Evolutionary conservation across 2,329 filamentous ascomycete genomes (phyloP), one percentile per base, ranked within the genome.

Genomic region (Delphinella strobiligena): DNA sequence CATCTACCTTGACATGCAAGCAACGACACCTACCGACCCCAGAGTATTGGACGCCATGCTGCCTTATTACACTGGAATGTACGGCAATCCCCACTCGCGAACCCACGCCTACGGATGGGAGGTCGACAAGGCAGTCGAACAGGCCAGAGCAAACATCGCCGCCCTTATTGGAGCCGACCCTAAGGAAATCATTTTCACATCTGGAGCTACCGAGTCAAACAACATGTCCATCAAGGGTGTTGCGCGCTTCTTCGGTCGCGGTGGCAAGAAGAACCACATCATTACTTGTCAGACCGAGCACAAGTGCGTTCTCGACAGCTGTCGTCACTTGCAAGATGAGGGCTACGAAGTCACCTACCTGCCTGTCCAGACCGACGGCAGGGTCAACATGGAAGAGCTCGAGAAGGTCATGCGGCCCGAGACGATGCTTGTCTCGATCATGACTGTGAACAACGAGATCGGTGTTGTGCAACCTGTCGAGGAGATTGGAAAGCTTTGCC

Each of bases 221-320:
- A 98, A 98, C 56, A 98, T 98, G 91, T 94, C 87, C 62, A 86
- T 98, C 67, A 98, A 98, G 67, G 91, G 91, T 47, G 89, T 98
- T 7, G 88, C 91, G 15, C 75, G 89, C 47, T 98, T 98, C 66
- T 95, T 95, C 59, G 87, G 86, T 49, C 78, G 85, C 42, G 79
- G 77, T 2, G 88, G 87, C 53, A 95, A 95, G 76, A 96, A 96
- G 78, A 94, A 83, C 67, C 91, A 98, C 63, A 89, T 98, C 55
- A 87, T 98, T 61, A 98, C 91, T 17, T 86, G 79, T 30, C 91
- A 96, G 67, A 98, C 91, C 0, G 91, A 98, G 65, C 91, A 98
- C 72, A 98, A 98, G 68, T 98, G 91, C 63, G 91, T 98, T 12
- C 72, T 98, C 38, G 91, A 98, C 65, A 95, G 88, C 66, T 96